phyloP scores from a whole-genome alignment of 2,329 filamentous ascomycete genomes.

The Xylaria sp. region DNA sequence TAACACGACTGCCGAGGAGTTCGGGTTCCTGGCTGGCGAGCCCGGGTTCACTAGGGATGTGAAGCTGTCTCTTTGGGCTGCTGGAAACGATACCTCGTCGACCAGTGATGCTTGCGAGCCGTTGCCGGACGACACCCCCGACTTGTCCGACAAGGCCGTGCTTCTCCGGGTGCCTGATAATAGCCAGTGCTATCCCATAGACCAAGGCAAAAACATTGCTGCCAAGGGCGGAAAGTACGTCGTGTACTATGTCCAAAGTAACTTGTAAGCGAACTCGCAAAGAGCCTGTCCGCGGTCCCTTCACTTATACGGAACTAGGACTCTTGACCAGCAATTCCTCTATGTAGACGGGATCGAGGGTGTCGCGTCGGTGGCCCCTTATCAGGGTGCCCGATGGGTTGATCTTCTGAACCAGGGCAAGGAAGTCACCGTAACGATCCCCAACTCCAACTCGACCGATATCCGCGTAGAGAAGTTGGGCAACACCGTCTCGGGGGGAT shows the following conservation, averaged over 20 bases:
- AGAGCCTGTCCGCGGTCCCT: conserved; percentile 1
- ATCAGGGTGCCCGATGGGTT: conserved; percentile 29
- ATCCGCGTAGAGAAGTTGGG: conserved; percentile 8
- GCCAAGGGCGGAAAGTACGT: conserved; percentile 46
- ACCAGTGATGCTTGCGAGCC: conserved; percentile 40
- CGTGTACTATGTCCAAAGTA: conserved; percentile 42
- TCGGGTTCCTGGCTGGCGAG: neutral
- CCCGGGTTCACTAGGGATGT: neutral
- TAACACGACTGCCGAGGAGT: neutral
- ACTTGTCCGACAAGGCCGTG: conserved; percentile 45
- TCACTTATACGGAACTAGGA: conserved; percentile 3
- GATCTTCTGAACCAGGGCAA: conserved; percentile 23
- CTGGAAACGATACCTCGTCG: neutral
- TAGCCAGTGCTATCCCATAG: conserved; percentile 40
- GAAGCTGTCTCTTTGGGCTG: neutral
- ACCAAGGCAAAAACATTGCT: conserved; percentile 44
- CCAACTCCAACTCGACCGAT: conserved; percentile 11
- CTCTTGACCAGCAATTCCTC: neutral
- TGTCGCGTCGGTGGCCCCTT: conserved; percentile 17
- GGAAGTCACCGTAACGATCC: conserved; percentile 26
- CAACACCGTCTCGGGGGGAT: conserved; percentile 17
- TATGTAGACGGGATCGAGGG: conserved; percentile 16
- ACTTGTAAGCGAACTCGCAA: conserved; percentile 15
- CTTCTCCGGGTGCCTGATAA: conserved; percentile 37
- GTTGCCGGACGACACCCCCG: conserved; percentile 42